Conservation (phyloP, 768 basidiomycete genomes). For the Boletus rubescentipes region DNA sequence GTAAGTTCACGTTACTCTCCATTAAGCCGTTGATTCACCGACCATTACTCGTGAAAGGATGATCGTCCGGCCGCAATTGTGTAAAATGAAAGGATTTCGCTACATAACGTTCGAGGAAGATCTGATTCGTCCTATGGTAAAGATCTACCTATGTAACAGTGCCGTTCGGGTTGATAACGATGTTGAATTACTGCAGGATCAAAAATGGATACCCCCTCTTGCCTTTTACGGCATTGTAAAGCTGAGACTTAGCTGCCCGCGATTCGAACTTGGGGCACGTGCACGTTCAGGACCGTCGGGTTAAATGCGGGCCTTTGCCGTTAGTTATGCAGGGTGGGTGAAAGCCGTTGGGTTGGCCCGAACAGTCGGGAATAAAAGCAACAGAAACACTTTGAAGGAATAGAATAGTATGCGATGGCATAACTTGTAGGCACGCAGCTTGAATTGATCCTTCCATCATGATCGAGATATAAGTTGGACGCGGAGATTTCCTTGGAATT, state of each 20-base stretch:
- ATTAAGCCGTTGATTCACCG: not conserved
- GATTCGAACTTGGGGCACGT: constrained; percentile 25
- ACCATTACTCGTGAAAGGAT: constrained; percentile 34
- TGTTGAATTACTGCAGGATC: constrained; percentile 14
- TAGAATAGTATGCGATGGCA: not conserved
- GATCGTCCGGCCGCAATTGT: constrained; percentile 51
- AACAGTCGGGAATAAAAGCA: not conserved
- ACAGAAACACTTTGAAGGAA: constrained; percentile 12
- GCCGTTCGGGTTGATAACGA: not conserved
- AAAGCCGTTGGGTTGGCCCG: constrained; percentile 19
- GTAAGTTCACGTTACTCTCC: constrained; percentile 31
- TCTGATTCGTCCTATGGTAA: constrained; percentile 56
- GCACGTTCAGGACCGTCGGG: constrained; percentile 18
- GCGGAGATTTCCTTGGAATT: not conserved
- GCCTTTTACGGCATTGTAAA: constrained; percentile 12
- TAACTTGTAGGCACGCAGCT: not conserved
- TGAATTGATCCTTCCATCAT: too few relatives aligned
- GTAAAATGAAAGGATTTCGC: constrained; percentile 39
- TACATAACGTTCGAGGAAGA: constrained; percentile 59
- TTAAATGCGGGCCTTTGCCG: constrained; percentile 18
- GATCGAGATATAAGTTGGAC: too few relatives aligned
- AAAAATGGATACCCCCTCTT: constrained; percentile 21
- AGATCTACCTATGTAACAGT: not conserved
- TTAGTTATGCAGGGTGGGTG: constrained; percentile 19
- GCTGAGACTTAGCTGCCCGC: constrained; percentile 20